phyloP scores from a whole-genome alignment of 2,329 filamentous ascomycete genomes.

The Penicillium sp. region DNA sequence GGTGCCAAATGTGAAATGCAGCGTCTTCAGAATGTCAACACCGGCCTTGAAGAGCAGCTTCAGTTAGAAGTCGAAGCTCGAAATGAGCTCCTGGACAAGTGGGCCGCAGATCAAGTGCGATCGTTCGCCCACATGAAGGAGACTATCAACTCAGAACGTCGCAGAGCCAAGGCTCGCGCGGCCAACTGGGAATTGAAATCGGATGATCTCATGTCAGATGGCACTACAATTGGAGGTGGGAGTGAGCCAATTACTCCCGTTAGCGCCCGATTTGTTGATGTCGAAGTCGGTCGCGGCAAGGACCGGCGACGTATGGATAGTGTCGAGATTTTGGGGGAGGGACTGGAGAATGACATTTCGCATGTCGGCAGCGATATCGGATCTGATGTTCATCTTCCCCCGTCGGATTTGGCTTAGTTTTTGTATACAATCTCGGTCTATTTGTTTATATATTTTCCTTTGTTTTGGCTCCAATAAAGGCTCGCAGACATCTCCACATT shows the following conservation, averaged over 20 bases:
- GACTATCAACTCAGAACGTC: constrained; percentile 39
- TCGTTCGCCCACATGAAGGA: constrained; percentile 37
- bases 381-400: constrained; percentile 21
- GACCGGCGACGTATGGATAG: constrained; percentile 40
- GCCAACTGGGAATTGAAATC: constrained; percentile 42
- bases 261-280: constrained; percentile 42
- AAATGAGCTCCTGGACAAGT: constrained; percentile 32
- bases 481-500: neutral
- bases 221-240: constrained; percentile 20
- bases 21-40: constrained; percentile 36
- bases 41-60: constrained; percentile 38
- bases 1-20: constrained; percentile 35
- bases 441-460: constrained; percentile 2
- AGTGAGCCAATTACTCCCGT: constrained; percentile 46
- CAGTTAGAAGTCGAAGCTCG: constrained; percentile 38
- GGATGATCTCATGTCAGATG: constrained; percentile 35
- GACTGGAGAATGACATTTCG: constrained; percentile 33
- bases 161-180: constrained; percentile 38
- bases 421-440: constrained; percentile 1
- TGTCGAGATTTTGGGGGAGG: constrained; percentile 37
- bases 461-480: neutral
- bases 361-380: constrained; percentile 8
- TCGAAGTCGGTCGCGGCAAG: constrained; percentile 41
- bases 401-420: constrained; percentile 26
- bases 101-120: constrained; percentile 34